phyloP scores from a whole-genome alignment of 108 stramenopile species.

The Cylindrotheca closterium region DNA sequence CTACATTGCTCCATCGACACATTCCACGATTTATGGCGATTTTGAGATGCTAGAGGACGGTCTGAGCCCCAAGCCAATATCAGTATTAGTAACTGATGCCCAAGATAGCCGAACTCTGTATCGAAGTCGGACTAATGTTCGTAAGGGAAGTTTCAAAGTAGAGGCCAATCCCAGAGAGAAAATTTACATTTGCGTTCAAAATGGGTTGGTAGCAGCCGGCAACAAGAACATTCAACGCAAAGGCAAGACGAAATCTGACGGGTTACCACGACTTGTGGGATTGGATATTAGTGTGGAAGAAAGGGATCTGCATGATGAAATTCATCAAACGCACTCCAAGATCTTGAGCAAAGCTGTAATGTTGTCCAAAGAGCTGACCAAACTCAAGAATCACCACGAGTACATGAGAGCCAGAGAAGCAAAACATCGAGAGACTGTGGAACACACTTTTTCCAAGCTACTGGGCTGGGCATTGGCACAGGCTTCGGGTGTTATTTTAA shows the following conservation, averaged over 20 bases:
- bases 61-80: slow-evolving; percentile 10
- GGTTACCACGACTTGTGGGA: slow-evolving; percentile 15
- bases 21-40: slow-evolving; percentile 23
- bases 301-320: slow-evolving; percentile 6
- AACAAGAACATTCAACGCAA: slow-evolving; percentile 4
- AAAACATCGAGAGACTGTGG: slow-evolving; percentile 49
- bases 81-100: slow-evolving; percentile 18
- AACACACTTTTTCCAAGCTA: slow-evolving; percentile 51
- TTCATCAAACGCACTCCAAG: slow-evolving; percentile 17
- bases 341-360: slow-evolving; percentile 1
- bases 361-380: slow-evolving; percentile 7
- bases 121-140: slow-evolving; percentile 18
- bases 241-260: slow-evolving; percentile 9
- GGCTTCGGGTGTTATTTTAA: slow-evolving; percentile 42
- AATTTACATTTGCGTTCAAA: slow-evolving; percentile 28
- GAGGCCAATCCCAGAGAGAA: slow-evolving; percentile 17
- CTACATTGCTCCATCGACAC: slow-evolving; percentile 1
- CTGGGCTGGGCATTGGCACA: slow-evolving; percentile 60
- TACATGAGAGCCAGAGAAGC: slow-evolving; percentile 62
- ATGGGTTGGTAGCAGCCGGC: slow-evolving; percentile 15
- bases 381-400: slow-evolving; percentile 52
- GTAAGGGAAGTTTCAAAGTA: slow-evolving; percentile 30
- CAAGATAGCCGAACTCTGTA: slow-evolving; percentile 16
- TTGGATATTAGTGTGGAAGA: slow-evolving; percentile 24
- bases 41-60: slow-evolving; percentile 32